Conservation (phyloP, 2,329 filamentous ascomycete species). For the Lachnellula arida region DNA sequence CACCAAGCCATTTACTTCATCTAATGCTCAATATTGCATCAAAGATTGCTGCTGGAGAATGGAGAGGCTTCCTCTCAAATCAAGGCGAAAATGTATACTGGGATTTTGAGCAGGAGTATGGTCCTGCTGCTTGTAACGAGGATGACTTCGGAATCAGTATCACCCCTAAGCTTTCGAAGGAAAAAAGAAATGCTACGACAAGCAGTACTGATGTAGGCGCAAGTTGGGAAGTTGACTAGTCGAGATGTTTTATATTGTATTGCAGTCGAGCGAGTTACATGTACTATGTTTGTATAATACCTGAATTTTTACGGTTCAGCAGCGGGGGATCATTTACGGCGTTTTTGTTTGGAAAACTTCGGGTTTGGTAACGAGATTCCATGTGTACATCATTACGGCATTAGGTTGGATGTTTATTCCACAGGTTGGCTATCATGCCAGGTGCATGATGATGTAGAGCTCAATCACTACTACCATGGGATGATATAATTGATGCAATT, state of each 20-base stretch:
- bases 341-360: not conserved
- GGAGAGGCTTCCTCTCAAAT: slow-evolving; percentile 52
- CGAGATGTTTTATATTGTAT: not conserved
- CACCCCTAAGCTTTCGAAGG: not conserved
- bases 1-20: slow-evolving; percentile 72
- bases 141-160: slow-evolving; percentile 50
- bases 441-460: not conserved
- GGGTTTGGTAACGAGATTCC: not conserved
- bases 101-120: slow-evolving; percentile 46
- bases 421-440: not conserved
- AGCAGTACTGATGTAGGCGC: slow-evolving; percentile 7
- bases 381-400: not conserved
- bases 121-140: slow-evolving; percentile 52
- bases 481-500: not conserved
- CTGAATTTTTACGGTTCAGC: not conserved
- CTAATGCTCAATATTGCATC: slow-evolving; percentile 80
- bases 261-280: not conserved
- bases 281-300: slow-evolving; percentile 4
- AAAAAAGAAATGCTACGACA: not conserved
- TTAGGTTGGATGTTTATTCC: not conserved
- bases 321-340: not conserved
- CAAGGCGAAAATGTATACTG: slow-evolving; percentile 55
- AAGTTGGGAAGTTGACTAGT: slow-evolving; percentile 23
- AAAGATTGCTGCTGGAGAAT: slow-evolving; percentile 61
- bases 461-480: too few species aligned